A percentile compares a stretch with the other conserved stretches of the same genome.
Conservation (phyloP, 2,329 filamentous ascomycete genomes). For the Pseudogymnoascus pannorum region DNA sequence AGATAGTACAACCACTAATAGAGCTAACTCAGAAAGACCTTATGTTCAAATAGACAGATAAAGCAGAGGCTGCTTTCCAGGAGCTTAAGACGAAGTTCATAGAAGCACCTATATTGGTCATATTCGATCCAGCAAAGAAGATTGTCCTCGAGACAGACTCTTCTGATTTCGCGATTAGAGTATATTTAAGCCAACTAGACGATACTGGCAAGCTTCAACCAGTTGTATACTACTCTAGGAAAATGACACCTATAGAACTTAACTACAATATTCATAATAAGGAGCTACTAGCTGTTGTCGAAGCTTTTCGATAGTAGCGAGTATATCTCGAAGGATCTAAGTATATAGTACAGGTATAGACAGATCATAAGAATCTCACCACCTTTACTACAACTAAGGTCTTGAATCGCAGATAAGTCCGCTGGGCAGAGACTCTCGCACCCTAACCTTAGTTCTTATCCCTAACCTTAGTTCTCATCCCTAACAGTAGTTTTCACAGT, state of each 20-base stretch:
- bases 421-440: conserved; percentile 21
- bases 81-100: background rate
- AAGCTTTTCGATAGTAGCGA: conserved; percentile 21
- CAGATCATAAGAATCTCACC: conserved; percentile 24
- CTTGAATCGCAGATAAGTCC: conserved; percentile 18
- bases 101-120: background rate
- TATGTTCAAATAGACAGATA: background rate
- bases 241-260: background rate
- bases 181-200: background rate
- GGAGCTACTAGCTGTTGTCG: conserved; percentile 31
- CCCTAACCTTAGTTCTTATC: too few relatives aligned
- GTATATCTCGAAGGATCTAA: conserved; percentile 16
- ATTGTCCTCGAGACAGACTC: background rate
- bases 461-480: too few relatives aligned
- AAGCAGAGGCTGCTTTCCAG: background rate
- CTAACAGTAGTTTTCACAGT: too few relatives aligned
- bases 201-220: background rate
- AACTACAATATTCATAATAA: conserved; percentile 33
- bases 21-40: background rate
- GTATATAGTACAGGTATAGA: conserved; percentile 16
- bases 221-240: background rate
- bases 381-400: conserved; percentile 23
- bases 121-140: background rate
- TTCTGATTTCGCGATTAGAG: background rate
- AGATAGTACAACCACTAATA: background rate